Evolutionary conservation across 2,329 filamentous ascomycete species (phyloP).

Genomic region (Graphilbum ipis-grandicollis): DNA sequence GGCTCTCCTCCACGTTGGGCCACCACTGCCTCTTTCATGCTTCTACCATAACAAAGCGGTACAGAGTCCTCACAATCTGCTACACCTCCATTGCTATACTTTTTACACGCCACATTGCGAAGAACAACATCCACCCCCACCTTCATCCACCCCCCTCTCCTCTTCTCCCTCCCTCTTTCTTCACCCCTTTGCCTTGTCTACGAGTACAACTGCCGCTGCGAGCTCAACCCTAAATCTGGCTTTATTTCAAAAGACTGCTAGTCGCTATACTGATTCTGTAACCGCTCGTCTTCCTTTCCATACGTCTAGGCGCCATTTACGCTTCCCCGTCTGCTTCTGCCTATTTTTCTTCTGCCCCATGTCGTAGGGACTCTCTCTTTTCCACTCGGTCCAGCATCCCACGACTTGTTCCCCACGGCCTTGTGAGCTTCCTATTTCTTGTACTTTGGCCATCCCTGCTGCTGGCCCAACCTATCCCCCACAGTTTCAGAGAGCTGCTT

Average conservation of each 20-base stretch:
- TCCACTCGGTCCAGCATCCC: neutral
- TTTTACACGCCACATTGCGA: too few species aligned
- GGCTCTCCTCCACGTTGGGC: too few species aligned
- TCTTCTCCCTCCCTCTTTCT: neutral
- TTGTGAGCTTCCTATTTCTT: neutral
- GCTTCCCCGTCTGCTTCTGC: neutral
- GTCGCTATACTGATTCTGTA: neutral
- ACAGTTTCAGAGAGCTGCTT: too few species aligned
- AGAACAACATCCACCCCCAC: neutral
- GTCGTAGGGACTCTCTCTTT: too few species aligned
- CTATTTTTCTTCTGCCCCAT: neutral
- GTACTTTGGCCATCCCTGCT: too few species aligned
- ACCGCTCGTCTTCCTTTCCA: neutral
- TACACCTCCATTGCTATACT: neutral
- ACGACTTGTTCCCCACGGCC: neutral
- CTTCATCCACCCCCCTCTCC: neutral
- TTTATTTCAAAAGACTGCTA: neutral
- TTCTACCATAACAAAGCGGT: too few species aligned
- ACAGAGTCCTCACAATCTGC: too few species aligned
- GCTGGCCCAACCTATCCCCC: too few species aligned
- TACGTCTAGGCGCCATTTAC: too few species aligned
- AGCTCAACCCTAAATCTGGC: conserved; percentile 1
- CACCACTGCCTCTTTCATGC: too few species aligned
- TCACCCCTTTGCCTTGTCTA: too few species aligned
- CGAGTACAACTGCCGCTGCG: conserved; percentile 2